Evolutionary conservation across 2,329 filamentous ascomycete species (phyloP).

Genomic region (Gliomastix tumulicola): DNA sequence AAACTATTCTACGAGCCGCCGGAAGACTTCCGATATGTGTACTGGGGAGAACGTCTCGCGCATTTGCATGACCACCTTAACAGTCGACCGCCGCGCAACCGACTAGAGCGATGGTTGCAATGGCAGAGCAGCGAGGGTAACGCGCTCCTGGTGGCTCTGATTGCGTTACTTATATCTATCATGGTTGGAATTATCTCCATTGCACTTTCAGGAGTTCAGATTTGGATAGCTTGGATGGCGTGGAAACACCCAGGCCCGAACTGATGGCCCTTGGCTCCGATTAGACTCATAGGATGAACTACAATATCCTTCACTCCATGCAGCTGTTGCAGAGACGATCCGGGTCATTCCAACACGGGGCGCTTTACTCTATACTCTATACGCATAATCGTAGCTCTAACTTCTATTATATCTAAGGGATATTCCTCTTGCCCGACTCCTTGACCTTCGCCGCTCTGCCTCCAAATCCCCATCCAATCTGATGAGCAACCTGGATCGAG

Average conservation of each 20-base stretch:
- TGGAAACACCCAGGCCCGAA: not conserved
- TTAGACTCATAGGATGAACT: too few species aligned
- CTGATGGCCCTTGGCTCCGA: too few species aligned
- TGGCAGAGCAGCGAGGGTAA: not conserved
- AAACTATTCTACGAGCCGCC: not conserved
- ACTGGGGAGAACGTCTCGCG: not conserved
- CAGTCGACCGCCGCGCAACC: not conserved
- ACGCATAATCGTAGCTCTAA: too few species aligned
- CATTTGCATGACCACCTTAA: not conserved
- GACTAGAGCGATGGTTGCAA: not conserved
- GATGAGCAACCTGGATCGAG: slow-evolving; percentile 38
- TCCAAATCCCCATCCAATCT: slow-evolving; percentile 49
- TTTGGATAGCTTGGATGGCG: not conserved
- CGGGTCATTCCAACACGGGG: too few species aligned
- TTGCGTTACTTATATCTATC: not conserved
- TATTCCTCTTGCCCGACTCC: not conserved
- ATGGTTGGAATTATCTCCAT: not conserved
- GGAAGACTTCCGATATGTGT: not conserved
- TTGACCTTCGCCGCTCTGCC: slow-evolving; percentile 23
- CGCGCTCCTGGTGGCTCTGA: not conserved
- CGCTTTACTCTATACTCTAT: too few species aligned
- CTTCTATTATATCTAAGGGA: not conserved
- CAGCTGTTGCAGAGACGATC: too few species aligned
- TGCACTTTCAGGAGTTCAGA: not conserved
- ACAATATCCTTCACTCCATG: too few species aligned